Base-by-base conservation (phyloP, 2,329 filamentous ascomycete genomes). In the Cordyceps farinosa region DNA sequence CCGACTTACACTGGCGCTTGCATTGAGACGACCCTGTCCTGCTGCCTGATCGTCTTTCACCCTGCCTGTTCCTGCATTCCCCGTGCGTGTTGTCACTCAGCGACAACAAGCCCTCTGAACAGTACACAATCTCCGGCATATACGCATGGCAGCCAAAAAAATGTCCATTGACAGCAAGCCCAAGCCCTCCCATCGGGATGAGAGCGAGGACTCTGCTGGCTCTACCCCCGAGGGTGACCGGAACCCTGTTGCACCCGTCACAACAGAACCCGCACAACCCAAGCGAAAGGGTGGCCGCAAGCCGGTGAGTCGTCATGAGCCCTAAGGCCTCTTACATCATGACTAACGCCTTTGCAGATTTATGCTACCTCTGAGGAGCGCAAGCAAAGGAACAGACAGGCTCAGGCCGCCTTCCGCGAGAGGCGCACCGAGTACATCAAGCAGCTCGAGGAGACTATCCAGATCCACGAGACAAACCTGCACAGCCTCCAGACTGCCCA, bases 391-490 rank as follows among this genome's bases (percentile, higher is more conserved):
- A 99, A 99, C 75, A 84, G 95, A 70, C 95, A 98, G 80, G 95
- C 95, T 54, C 95, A 99, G 79, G 95, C 95, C 62, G 95, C 95
- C 64, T 99, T 99, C 73, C 89, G 95, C 70, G 95, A 99, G 79
- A 90, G 95, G 68, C 89, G 95, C 64, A 98, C 94, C 62, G 95
- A 99, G 81, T 99, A 99, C 77, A 99, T 99, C 80, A 98, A 98
- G 80, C 95, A 99, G 77, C 85, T 99, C 32, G 95, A 99, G 79
- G 92, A 94, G 70, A 96, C 93, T 62, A 98, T 99, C 77, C 94
- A 95, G 73, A 91, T 95, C 70, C 94, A 98, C 82, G 95, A 99
- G 78, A 92, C 96, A 71, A 94, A 92, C 70, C 83, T 98, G 63
- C 91, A 96, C 70, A 96, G 88, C 72, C 83, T 99, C 65, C 95